These are phyloP conservation scores for Alternaria brassicae DNA, from an alignment of 2,329 filamentous ascomycete genomes.

Conservation along the genomic window DNA sequence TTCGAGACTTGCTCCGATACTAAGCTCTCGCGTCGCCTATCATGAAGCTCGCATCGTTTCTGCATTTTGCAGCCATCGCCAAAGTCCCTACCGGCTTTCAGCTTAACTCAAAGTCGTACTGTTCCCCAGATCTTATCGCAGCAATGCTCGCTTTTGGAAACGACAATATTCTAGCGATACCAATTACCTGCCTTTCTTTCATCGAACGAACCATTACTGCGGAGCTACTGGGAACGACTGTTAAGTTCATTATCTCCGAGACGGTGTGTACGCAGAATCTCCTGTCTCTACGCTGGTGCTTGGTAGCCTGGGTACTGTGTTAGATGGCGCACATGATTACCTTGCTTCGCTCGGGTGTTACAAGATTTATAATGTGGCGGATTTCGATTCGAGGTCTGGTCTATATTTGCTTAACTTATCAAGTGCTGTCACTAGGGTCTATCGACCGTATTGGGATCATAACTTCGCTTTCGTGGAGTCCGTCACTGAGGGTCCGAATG, in stretches of 20 bases:
- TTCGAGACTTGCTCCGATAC: background rate
- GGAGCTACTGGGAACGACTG: background rate
- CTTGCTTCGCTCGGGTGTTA: conserved; percentile 8
- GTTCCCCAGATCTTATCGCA: conserved; percentile 4
- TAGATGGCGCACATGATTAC: conserved; percentile 1
- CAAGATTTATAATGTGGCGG: conserved; percentile 3
- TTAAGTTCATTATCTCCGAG: background rate
- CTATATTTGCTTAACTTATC: conserved; percentile 18
- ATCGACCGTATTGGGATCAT: conserved; percentile 21
- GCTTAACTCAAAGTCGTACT: conserved; percentile 12
- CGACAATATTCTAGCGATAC: background rate
- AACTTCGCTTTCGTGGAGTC: conserved; percentile 17
- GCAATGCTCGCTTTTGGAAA: background rate
- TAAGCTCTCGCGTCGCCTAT: background rate
- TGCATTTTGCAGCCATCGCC: background rate
- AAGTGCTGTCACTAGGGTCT: conserved; percentile 16
- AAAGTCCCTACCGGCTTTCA: conserved; percentile 5
- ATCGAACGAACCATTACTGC: background rate
- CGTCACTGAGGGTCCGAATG: conserved; percentile 19
- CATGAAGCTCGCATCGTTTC: conserved; percentile 1
- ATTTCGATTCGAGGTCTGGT: conserved; percentile 7
- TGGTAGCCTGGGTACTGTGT: conserved; percentile 2
- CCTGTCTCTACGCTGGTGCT: conserved; percentile 15
- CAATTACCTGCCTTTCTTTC: conserved; percentile 7
- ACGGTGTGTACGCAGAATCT: conserved; percentile 18